phyloP scores from a whole-genome alignment of 208 protist species.

The Acanthamoeba quina region DNA sequence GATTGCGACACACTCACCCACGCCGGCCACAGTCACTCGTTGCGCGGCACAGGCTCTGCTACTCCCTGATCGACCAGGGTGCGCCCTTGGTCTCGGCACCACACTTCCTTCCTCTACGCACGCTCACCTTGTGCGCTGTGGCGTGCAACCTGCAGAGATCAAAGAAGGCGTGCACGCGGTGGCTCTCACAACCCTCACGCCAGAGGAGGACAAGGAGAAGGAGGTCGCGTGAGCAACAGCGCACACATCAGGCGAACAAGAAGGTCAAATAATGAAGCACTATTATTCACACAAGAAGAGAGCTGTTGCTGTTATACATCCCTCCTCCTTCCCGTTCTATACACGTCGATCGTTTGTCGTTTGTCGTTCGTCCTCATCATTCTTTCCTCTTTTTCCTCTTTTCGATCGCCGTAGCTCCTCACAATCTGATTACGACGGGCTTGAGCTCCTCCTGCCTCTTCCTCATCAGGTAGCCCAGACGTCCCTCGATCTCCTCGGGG shows the following conservation, averaged over 20 bases:
- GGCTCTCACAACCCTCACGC: constrained; percentile 10
- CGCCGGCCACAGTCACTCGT: not conserved
- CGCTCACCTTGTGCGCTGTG: too few species aligned
- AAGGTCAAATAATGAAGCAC: not conserved
- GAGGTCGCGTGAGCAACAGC: not conserved
- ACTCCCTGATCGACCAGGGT: constrained; percentile 39
- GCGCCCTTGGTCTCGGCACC: not conserved
- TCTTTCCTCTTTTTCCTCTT: not conserved
- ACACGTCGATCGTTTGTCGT: not conserved
- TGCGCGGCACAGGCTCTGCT: constrained; percentile 22
- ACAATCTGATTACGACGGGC: constrained; percentile 82
- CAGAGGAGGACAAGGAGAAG: constrained; percentile 44
- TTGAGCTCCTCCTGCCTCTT: constrained; percentile 80
- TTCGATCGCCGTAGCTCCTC: not conserved
- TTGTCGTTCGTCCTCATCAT: not conserved
- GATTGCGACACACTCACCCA: not conserved
- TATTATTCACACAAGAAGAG: not conserved
- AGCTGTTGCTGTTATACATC: not conserved
- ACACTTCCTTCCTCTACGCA: not conserved
- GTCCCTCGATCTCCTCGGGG: constrained; percentile 70
- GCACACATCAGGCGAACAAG: too few species aligned
- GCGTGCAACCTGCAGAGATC: too few species aligned
- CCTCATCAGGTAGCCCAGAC: constrained; percentile 74
- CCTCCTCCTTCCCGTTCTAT: not conserved
- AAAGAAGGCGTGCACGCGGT: constrained; percentile 47